phyloP scores from a whole-genome alignment of 306 rosid genomes.

The Citrullus mucosospermus region DNA sequence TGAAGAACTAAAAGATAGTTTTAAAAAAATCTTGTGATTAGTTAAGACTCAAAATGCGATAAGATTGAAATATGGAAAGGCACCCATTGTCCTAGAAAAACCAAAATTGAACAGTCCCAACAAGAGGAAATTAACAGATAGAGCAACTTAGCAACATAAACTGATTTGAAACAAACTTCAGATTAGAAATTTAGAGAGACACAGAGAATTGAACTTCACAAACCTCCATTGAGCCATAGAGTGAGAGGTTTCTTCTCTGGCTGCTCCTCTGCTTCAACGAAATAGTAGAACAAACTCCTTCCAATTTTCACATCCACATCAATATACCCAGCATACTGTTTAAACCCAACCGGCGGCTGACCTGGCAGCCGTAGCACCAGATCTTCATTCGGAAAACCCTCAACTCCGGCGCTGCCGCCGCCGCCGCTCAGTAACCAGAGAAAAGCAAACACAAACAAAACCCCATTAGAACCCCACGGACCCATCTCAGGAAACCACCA shows the following conservation, averaged over 20 bases:
- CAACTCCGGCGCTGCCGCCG: conserved; percentile 7
- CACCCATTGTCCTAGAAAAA: background rate
- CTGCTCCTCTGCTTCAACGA: conserved; percentile 59
- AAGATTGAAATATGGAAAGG: background rate
- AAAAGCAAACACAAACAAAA: background rate
- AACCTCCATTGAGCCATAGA: conserved; percentile 99
- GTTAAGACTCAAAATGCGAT: background rate
- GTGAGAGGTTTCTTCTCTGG: conserved; percentile 44
- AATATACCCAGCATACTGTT: conserved; percentile 71
- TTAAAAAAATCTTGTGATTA: too few relatives aligned
- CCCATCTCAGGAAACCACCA: background rate
- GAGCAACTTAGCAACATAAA: background rate
- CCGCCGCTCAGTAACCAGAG: conserved; percentile 8
- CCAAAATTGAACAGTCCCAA: background rate
- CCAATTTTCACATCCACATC: conserved; percentile 65
- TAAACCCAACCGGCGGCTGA: conserved; percentile 62
- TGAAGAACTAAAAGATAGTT: background rate
- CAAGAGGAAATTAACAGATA: background rate
- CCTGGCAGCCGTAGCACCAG: conserved; percentile 63
- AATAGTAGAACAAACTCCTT: conserved; percentile 72
- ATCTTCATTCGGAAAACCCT: conserved; percentile 62
- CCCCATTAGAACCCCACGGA: background rate
- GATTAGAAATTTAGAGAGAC: background rate
- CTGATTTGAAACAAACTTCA: background rate
- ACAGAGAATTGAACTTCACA: background rate